These are phyloP conservation scores for Hordeum marinum DNA, from an alignment of 176 grass and related monocot species.

Conservation along the genomic window DNA sequence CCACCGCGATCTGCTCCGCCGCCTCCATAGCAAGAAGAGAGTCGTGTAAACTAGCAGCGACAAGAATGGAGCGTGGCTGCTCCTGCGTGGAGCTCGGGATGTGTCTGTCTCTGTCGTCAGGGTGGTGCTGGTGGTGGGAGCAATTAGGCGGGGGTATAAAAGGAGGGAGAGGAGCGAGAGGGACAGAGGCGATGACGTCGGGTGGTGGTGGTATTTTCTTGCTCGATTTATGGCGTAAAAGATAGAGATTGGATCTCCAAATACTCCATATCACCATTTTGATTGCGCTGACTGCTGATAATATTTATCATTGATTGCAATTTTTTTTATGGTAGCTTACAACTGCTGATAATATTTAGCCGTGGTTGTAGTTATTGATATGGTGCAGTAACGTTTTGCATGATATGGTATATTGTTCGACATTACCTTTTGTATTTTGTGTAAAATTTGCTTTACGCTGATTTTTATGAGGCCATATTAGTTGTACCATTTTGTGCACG, in stretches of 20 bases:
- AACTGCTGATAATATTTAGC: not conserved
- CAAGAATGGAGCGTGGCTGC: not conserved
- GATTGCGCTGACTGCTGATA: not conserved
- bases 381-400: not conserved
- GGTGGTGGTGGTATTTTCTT: not conserved
- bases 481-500: not conserved
- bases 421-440: not conserved
- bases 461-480: not conserved
- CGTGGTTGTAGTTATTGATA: not conserved
- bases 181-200: not conserved
- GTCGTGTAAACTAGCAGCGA: not conserved
- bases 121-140: too few species aligned
- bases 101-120: not conserved
- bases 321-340: too few species aligned
- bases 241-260: not conserved
- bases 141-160: not conserved
- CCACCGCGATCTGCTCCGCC: slow-evolving; percentile 29
- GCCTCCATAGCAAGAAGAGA: slow-evolving; percentile 10
- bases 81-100: not conserved
- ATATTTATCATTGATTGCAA: too few species aligned
- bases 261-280: not conserved
- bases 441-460: not conserved
- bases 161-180: not conserved
- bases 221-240: not conserved
- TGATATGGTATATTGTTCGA: not conserved